Base-by-base conservation (phyloP, 1,284 basidiomycete species). In the Ceratobasidium sp. region DNA sequence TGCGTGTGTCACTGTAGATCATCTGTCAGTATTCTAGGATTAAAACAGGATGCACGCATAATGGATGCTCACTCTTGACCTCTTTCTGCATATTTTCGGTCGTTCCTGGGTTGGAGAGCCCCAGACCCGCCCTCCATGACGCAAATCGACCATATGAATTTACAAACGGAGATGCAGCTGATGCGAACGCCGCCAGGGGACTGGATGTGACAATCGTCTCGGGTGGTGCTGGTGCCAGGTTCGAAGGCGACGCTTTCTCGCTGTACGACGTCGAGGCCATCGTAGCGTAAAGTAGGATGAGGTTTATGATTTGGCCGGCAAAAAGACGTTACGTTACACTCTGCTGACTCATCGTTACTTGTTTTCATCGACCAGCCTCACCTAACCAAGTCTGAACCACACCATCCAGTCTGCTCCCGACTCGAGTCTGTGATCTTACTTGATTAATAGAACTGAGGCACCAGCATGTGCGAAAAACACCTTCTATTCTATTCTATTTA, bases 61-160 rank as follows among this genome's bases (percentile, higher is more conserved):
- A 72, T 21, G 34, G 41, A 55, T 26, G 79, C 86, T 76, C 79
- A 96, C 95, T 82, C 83, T 93, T 94, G 77, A 93, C 89, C 83
- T 97, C 96, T 82, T 93, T 93, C 77, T 92, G 91, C 76, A 97
- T 85, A 80, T 92, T 92, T 86, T 98, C 96, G 36, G 92, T 89
- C 32, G 92, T 91, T 74, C 96, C 96, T 28, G 96, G 96, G 82
- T 93, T 92, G 67, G 92, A 87, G 71, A 97, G 84, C 59, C 90
- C 92, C 76, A 96, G 85, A 76, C 88, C 86, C 78, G 86, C 85
- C 77, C 93, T 88, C 93, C 93, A 96, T 82, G 87, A 82, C 75
- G 90, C 85, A 81, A 95, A 90, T 74, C 90, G 87, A 77, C 86
- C 84, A 79, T 90, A 92, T 34, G 87, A 84, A 81, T 85, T 88